These are phyloP conservation scores for Russula emetica DNA, from an alignment of 768 basidiomycete genomes.

Conservation along the genomic window DNA sequence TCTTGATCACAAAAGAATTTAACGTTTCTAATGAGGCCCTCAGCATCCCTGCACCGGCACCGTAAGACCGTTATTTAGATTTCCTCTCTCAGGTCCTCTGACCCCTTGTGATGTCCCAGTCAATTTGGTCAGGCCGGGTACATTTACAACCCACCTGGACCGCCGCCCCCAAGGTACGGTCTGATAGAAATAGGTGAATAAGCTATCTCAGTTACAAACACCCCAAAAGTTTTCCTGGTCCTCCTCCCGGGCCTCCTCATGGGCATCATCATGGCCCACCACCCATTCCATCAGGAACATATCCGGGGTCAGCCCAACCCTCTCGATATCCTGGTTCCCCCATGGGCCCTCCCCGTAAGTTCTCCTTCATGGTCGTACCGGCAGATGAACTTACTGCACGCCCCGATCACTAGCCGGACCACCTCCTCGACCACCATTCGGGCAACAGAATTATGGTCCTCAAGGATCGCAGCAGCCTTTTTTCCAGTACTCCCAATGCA, in stretches of 20 bases:
- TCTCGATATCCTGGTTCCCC: constrained; percentile 5
- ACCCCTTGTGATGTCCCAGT: constrained; percentile 9
- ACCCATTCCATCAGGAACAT: constrained; percentile 12
- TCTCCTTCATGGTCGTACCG: neutral
- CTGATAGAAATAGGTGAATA: constrained; percentile 10
- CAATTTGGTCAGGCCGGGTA: constrained; percentile 21
- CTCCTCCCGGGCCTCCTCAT: constrained; percentile 25
- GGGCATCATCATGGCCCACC: constrained; percentile 26
- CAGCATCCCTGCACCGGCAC: constrained; percentile 21
- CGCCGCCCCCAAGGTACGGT: constrained; percentile 23
- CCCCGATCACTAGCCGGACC: constrained; percentile 31
- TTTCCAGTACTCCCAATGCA: constrained; percentile 57
- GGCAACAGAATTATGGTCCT: constrained; percentile 45
- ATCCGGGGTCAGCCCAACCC: constrained; percentile 25
- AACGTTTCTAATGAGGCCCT: neutral
- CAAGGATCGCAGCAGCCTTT: constrained; percentile 39
- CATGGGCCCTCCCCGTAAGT: constrained; percentile 31
- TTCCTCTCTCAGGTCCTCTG: neutral
- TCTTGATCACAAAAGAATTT: neutral
- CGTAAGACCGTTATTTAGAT: constrained; percentile 7
- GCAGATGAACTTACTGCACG: neutral
- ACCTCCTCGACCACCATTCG: constrained; percentile 34
- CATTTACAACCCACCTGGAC: constrained; percentile 22
- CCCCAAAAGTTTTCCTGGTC: constrained; percentile 9
- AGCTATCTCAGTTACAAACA: neutral